Percentiles rank a stretch among this genome's conserved stretches.
Conservation (phyloP, 139 green algal genomes). For the Edaphochlamys debaryana region DNA sequence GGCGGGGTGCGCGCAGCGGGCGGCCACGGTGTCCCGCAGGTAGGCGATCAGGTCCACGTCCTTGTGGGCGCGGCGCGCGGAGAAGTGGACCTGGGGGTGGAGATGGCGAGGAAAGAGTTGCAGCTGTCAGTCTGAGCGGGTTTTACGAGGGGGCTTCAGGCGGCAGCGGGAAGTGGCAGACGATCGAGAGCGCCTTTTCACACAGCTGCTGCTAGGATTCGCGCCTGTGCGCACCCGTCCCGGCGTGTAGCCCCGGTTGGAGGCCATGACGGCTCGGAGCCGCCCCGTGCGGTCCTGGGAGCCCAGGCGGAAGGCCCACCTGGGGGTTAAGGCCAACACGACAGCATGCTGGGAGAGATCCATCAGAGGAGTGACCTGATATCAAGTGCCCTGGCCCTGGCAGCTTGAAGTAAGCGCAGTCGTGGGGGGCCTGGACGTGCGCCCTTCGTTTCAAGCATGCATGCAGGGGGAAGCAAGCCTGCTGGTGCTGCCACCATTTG, state of each 20-base stretch:
- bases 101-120: not conserved
- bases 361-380: not conserved
- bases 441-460: too few species aligned
- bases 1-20: not conserved
- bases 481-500: too few species aligned
- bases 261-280: not conserved
- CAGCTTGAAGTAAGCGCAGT: too few species aligned
- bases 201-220: too few species aligned
- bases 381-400: not conserved
- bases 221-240: not conserved
- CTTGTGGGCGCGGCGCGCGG: not conserved
- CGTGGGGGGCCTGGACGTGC: too few species aligned
- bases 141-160: too few species aligned
- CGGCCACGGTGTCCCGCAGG: not conserved
- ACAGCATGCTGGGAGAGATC: not conserved
- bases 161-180: not conserved
- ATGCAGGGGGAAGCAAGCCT: too few species aligned
- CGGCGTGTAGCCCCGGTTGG: conserved; percentile 8
- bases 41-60: not conserved
- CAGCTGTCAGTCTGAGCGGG: not conserved
- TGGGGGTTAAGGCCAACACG: not conserved
- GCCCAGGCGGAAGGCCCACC: not conserved
- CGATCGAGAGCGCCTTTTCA: too few species aligned
- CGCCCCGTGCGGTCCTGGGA: not conserved
- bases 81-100: conserved; percentile 12